Conservation (phyloP, 2,329 filamentous ascomycete genomes). For the Sporothrix curviconia region DNA sequence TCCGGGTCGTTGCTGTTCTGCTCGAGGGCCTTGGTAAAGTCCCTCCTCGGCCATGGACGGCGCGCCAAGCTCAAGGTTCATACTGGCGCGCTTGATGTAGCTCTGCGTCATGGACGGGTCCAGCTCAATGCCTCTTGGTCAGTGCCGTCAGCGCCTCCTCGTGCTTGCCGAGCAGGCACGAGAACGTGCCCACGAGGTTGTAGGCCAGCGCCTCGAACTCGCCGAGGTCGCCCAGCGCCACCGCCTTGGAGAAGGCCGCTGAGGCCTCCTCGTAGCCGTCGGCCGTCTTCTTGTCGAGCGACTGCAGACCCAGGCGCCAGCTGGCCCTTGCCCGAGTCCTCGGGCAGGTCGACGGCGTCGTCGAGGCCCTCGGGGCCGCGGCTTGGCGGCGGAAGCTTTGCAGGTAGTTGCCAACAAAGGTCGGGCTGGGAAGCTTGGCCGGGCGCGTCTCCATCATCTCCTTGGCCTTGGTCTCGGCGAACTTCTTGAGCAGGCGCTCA, state of each 20-base stretch:
- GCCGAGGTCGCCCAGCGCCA: conserved; percentile 73
- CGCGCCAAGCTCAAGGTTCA: conserved; percentile 88
- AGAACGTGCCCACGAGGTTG: conserved; percentile 95
- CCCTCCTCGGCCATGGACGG: conserved; percentile 78
- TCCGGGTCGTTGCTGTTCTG: conserved; percentile 88
- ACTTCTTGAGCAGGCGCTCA: conserved; percentile 90
- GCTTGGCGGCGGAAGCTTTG: conserved; percentile 90
- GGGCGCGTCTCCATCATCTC: conserved; percentile 78
- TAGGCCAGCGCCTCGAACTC: conserved; percentile 85
- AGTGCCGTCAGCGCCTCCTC: conserved; percentile 75
- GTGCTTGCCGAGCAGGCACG: conserved; percentile 85
- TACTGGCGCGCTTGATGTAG: conserved; percentile 97
- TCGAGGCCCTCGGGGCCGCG: conserved; percentile 75
- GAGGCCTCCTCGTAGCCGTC: conserved; percentile 89
- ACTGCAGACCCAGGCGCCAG: conserved; percentile 75
- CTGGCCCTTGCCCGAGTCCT: conserved; percentile 76
- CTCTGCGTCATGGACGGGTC: conserved; percentile 86
- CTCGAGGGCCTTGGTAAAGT: conserved; percentile 78
- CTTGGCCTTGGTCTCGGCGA: conserved; percentile 90
- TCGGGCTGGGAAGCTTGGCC: conserved; percentile 86
- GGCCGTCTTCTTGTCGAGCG: conserved; percentile 77
- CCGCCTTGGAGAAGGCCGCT: conserved; percentile 75
- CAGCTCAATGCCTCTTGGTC: conserved; percentile 85
- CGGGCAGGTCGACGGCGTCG: conserved; percentile 67
- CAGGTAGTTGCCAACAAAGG: conserved; percentile 96